Conservation (phyloP, 2,329 filamentous ascomycete species). For the Nigrospora sphaerica region DNA sequence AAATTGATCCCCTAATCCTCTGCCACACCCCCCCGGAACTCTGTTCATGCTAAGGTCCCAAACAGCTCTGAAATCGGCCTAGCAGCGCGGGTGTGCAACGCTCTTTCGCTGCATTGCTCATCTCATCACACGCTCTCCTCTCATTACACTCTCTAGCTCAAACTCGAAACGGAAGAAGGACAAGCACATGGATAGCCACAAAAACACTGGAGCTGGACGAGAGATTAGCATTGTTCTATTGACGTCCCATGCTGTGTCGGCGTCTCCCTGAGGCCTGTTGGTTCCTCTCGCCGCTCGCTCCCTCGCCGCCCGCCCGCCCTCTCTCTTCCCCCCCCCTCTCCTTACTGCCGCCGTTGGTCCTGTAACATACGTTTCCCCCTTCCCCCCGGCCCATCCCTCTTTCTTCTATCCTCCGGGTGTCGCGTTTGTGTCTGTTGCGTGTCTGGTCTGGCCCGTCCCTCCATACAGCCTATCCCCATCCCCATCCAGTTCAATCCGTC, state of each 20-base stretch:
- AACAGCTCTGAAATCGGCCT: conserved; percentile 12
- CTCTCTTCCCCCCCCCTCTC: neutral
- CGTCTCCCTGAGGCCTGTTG: too few relatives aligned
- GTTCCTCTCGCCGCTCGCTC: neutral
- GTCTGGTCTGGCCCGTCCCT: too few relatives aligned
- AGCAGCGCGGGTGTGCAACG: conserved; percentile 1
- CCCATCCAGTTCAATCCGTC: too few relatives aligned
- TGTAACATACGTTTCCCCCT: too few relatives aligned
- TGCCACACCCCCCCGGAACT: conserved; percentile 12
- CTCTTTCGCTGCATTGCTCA: conserved; percentile 6
- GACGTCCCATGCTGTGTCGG: too few relatives aligned
- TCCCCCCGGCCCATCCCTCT: too few relatives aligned
- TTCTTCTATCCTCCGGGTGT: too few relatives aligned
- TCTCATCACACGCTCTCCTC: conserved; percentile 6
- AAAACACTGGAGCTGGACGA: neutral
- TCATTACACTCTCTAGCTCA: conserved; percentile 5
- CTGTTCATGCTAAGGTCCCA: conserved; percentile 18
- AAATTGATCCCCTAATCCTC: conserved; percentile 28
- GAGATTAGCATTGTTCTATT: too few relatives aligned
- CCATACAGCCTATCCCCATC: too few relatives aligned
- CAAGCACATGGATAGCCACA: neutral
- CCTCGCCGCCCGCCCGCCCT: neutral
- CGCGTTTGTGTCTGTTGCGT: too few relatives aligned
- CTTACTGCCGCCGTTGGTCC: neutral
- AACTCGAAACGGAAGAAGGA: conserved; percentile 7